Percentiles rank a stretch among this genome's conserved stretches.
Evolutionary conservation across 495 filamentous ascomycete genomes (phyloP).

Genomic region (Hamigera avellanea): DNA sequence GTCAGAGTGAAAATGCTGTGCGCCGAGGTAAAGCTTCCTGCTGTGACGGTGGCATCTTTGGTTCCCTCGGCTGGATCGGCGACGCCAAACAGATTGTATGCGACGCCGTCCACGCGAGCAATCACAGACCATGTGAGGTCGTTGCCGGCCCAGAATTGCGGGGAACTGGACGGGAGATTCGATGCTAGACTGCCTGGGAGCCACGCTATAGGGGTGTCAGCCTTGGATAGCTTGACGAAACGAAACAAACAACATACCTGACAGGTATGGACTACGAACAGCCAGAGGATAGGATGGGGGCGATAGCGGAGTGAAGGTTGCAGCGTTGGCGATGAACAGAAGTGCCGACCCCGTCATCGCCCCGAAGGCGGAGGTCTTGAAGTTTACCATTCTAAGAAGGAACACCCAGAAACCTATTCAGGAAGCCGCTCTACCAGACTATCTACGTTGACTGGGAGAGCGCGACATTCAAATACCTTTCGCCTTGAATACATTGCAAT

Average conservation of each 20-base stretch:
- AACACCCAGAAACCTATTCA: too few relatives aligned
- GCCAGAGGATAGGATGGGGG: constrained; percentile 32
- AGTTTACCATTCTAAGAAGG: too few relatives aligned
- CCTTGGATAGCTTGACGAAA: constrained; percentile 5
- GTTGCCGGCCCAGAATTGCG: constrained; percentile 36
- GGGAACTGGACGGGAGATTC: constrained; percentile 18
- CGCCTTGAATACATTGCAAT: too few relatives aligned
- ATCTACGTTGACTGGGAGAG: too few relatives aligned
- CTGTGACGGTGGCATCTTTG: constrained; percentile 18
- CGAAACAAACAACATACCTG: constrained; percentile 11
- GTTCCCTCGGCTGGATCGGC: constrained; percentile 8
- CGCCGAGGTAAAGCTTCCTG: constrained; percentile 27
- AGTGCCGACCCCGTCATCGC: neutral
- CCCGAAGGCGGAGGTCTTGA: neutral
- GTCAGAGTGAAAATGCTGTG: constrained; percentile 26
- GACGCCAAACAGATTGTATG: constrained; percentile 36
- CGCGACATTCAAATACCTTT: too few relatives aligned
- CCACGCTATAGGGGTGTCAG: constrained; percentile 29
- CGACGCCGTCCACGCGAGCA: constrained; percentile 26
- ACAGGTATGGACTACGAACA: constrained; percentile 29
- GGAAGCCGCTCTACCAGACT: too few relatives aligned
- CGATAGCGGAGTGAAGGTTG: constrained; percentile 19
- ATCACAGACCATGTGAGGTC: constrained; percentile 30
- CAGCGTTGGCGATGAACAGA: constrained; percentile 6
- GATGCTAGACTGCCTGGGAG: constrained; percentile 25